Evolutionary conservation across 2,329 filamentous ascomycete genomes (phyloP), one percentile per base, ranked within the genome.

Genomic region (Aspergillus sp.): DNA sequence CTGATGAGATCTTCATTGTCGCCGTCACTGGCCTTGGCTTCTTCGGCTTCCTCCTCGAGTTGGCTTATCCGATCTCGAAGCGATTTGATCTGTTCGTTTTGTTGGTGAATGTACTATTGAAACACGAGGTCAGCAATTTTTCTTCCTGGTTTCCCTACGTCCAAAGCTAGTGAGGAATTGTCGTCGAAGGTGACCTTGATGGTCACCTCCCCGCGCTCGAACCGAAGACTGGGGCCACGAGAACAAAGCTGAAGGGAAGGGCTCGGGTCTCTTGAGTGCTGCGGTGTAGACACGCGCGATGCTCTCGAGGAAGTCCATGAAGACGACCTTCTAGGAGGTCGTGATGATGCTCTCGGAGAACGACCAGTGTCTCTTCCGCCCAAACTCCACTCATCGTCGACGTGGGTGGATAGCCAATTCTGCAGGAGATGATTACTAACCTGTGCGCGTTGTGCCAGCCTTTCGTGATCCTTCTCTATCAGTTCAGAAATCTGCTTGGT

Each of bases 391-490:
- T 52, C 46, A 30, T 46, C 23, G 25, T 50, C 55, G 8, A 15
- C 34, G 13, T 41, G 34, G 34, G 34, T 41, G 13, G 11, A 41
- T 15, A 41, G 5, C 34, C 34, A 41, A 13, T 41, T 41, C 34
- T 41, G 34, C 11, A 41, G 34, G 13, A 45, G 50, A 23, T 41
- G 4, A 9, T 54, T 31, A 76, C 74, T 72, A 41, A 80, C 78
- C 76, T 80, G 77, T 63, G 76, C 77, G 62, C 78, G 77, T 62
- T 78, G 74, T 31, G 77, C 76, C 31, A 80, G 70, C 38, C 75
- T 73, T 61, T 80, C 77, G 25, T 77, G 69, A 54, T 80, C 86
- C 67, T 86, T 87, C 75, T 86, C 86, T 63, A 84, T 81, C 46
- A 85, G 81, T 30, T 82, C 83, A n/a, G 80, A 80, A 45, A 80